Evolutionary conservation across 2,329 filamentous ascomycete genomes (phyloP), one percentile per base, ranked within the genome.

Genomic region (Beauveria scarabaeidicola): DNA sequence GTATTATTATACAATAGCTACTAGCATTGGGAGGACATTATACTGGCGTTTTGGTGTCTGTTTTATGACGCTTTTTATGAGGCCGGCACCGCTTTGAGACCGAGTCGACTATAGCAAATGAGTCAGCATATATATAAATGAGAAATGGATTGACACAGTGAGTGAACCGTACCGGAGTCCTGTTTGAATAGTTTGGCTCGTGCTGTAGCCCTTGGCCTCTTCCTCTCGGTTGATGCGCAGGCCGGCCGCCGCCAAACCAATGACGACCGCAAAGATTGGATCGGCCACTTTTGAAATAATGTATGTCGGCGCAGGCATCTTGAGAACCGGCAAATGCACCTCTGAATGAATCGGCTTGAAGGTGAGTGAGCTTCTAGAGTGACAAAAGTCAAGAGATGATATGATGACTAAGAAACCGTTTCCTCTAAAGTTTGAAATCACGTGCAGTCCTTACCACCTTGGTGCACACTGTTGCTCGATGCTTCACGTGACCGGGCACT

Each of bases 201-300:
- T 77, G 3, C 77, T 79, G 65, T 69, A 78, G 57, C 82, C 82
- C 70, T 83, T 82, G 54, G 78, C 79, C 69, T 81, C 81, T 64
- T 82, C 80, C 66, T 85, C 82, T 41, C 82, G 81, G 64, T 79
- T 84, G 73, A 85, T 83, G 63, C 82, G 77, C 47, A 77, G 78
- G 10, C 73, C 78, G 27, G 82, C 81, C 1, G 82, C 82, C 25
- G 77, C 76, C 29, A 84, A 64, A 19, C 82, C 82, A 57, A 85
- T 84, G 59, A 78, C 68, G 15, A 85, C 66, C 43, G 81, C 82
- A 57, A 85, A 85, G 40, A 85, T 77, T 19, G 82, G 82, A 63
- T 85, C 82, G 19, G 77, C 81, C 8, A 77, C 75, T 66, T 77
- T 75, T n/a, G 82, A 84, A 60, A 85, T 83, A 63, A 85, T 84